phyloP scores from a whole-genome alignment of 1,139 yeast species.

The Suhomyces guaymorum region DNA sequence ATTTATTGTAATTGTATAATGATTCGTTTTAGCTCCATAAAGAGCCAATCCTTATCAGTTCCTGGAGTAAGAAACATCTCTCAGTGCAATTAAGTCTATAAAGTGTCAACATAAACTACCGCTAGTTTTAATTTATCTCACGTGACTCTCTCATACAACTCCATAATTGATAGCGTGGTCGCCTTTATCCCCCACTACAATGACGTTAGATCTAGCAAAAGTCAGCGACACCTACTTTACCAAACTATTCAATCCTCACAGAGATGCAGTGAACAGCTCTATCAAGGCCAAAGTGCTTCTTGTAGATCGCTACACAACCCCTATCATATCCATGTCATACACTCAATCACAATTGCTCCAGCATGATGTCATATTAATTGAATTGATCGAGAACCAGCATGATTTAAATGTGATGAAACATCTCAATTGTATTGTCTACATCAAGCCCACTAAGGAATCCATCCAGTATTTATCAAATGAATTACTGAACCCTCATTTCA shows the following conservation, averaged over 20 bases:
- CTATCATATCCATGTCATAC: slow-evolving; percentile 80
- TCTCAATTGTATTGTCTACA: slow-evolving; percentile 75
- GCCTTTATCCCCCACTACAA: slow-evolving; percentile 6
- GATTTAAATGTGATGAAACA: slow-evolving; percentile 77
- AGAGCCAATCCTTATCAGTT: too few species aligned
- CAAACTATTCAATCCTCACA: slow-evolving; percentile 32
- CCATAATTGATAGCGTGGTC: slow-evolving; percentile 1
- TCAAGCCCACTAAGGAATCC: slow-evolving; percentile 71
- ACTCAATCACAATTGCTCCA: slow-evolving; percentile 84
- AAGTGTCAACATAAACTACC: too few species aligned
- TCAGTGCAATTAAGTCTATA: too few species aligned
- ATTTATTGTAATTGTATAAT: too few species aligned
- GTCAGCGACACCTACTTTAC: slow-evolving; percentile 41
- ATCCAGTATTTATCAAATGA: slow-evolving; percentile 63
- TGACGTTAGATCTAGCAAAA: slow-evolving; percentile 37
- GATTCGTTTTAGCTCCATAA: too few species aligned
- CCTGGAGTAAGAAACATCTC: too few species aligned
- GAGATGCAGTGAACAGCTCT: slow-evolving; percentile 21
- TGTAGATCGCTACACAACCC: slow-evolving; percentile 77
- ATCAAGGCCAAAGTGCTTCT: slow-evolving; percentile 70
- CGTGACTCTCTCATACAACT: slow-evolving; percentile 6
- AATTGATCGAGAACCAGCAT: slow-evolving; percentile 59
- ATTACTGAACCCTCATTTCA: slow-evolving; percentile 74
- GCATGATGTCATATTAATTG: slow-evolving; percentile 80
- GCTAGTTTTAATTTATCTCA: too few species aligned